A percentile compares a stretch with the other conserved stretches of the same genome.
Conservation (phyloP, 2,329 filamentous ascomycete species). For the Eutypa lata region DNA sequence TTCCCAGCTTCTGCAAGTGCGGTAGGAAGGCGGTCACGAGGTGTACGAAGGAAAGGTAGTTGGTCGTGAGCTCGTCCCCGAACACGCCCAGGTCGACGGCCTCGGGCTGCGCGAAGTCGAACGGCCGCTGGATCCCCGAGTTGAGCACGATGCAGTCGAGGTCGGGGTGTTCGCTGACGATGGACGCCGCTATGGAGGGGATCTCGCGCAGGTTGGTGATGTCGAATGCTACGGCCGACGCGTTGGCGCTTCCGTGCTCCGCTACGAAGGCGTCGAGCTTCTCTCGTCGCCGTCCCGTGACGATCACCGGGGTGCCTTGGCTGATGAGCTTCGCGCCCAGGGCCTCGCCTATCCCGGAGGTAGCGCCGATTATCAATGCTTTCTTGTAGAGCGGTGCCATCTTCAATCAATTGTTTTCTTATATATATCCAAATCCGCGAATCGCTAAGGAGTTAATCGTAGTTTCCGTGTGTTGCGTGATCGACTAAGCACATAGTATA, state of each 20-base stretch:
- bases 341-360: conserved; percentile 46
- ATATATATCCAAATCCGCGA: background rate
- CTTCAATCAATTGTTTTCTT: conserved; percentile 1
- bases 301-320: conserved; percentile 41
- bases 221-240: conserved; percentile 35
- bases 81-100: conserved; percentile 36
- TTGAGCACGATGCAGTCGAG: conserved; percentile 51
- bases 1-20: conserved; percentile 28
- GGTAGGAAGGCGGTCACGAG: conserved; percentile 44
- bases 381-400: conserved; percentile 50
- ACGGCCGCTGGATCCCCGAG: conserved; percentile 43
- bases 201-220: conserved; percentile 38
- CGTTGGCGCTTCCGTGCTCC: conserved; percentile 34
- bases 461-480: no score
- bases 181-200: conserved; percentile 24
- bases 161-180: conserved; percentile 37
- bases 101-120: conserved; percentile 41
- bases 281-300: conserved; percentile 44
- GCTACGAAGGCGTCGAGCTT: conserved; percentile 43
- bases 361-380: conserved; percentile 48
- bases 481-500: no score
- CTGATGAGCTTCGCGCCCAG: conserved; percentile 34
- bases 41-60: conserved; percentile 42
- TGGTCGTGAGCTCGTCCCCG: conserved; percentile 39
- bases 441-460: no score